Conservation (phyloP, 331 rosid species). For the Saraca asoca region DNA sequence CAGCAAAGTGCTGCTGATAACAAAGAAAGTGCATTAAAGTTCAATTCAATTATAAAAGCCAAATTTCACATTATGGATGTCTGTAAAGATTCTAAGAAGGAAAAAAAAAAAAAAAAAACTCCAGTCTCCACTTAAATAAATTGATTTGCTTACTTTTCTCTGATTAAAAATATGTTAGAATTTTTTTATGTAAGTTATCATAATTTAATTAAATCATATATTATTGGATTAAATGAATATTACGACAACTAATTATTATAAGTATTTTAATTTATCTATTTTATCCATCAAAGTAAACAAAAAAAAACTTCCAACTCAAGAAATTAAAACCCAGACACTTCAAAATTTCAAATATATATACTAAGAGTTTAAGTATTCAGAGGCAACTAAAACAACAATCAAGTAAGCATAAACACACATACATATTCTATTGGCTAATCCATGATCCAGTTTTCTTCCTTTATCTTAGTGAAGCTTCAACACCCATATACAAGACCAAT, state of each 20-base stretch:
- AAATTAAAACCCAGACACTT: slow-evolving; percentile 17
- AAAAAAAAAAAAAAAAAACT: too few relatives aligned
- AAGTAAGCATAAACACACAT: slow-evolving; percentile 18
- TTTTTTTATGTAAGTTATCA: too few relatives aligned
- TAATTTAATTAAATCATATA: too few relatives aligned
- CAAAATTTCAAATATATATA: slow-evolving; percentile 9
- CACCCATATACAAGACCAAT: slow-evolving; percentile 9
- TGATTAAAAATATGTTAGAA: too few relatives aligned
- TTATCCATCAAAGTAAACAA: not conserved
- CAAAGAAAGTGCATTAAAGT: slow-evolving; percentile 6
- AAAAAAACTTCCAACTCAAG: not conserved
- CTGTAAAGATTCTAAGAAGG: not conserved
- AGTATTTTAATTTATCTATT: too few relatives aligned
- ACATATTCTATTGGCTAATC: slow-evolving; percentile 13
- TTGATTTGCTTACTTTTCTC: too few relatives aligned
- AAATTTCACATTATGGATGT: not conserved
- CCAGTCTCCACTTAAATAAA: too few relatives aligned
- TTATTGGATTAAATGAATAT: too few relatives aligned
- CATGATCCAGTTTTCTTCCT: slow-evolving; percentile 19
- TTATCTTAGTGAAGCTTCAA: slow-evolving; percentile 19
- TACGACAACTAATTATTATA: too few relatives aligned
- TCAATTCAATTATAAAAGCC: slow-evolving; percentile 13
- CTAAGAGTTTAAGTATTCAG: not conserved
- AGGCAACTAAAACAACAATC: not conserved
- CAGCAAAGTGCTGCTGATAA: slow-evolving; percentile 14